phyloP scores from a whole-genome alignment of 768 basidiomycete species.

The Clitopilus hobsonii region DNA sequence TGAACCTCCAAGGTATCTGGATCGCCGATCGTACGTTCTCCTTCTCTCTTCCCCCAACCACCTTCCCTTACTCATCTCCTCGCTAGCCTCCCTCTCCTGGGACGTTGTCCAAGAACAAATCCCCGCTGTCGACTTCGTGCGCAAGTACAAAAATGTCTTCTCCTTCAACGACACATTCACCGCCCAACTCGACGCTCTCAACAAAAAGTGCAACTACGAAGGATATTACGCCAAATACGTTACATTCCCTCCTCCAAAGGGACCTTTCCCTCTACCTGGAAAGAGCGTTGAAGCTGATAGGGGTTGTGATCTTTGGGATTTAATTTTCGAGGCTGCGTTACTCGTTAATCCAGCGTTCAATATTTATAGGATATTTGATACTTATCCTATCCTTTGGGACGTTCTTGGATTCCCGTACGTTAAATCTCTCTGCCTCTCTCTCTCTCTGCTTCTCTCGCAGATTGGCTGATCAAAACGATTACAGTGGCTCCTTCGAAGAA shows the following conservation, averaged over 20 bases:
- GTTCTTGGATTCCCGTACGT: conserved; percentile 77
- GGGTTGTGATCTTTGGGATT: conserved; percentile 67
- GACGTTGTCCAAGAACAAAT: conserved; percentile 64
- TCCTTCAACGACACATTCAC: conserved; percentile 67
- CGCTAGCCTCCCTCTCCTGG: conserved; percentile 54
- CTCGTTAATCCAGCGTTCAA: conserved; percentile 71
- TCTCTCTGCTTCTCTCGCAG: not conserved
- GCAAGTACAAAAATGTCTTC: conserved; percentile 68
- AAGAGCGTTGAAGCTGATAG: conserved; percentile 36
- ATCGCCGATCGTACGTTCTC: conserved; percentile 57
- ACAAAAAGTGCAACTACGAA: conserved; percentile 56
- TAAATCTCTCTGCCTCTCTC: not conserved
- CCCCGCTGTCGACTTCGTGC: conserved; percentile 69
- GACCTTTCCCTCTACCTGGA: conserved; percentile 63
- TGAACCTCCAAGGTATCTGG: conserved; percentile 68
- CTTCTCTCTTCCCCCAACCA: not conserved
- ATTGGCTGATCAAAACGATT: not conserved
- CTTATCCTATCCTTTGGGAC: conserved; percentile 71
- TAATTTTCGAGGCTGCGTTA: conserved; percentile 58
- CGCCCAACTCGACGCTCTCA: conserved; percentile 46
- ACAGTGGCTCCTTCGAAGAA: conserved; percentile 52
- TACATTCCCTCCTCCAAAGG: conserved; percentile 59
- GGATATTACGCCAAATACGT: conserved; percentile 59
- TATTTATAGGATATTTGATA: conserved; percentile 75
- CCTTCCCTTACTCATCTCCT: not conserved